These are phyloP conservation scores for Immersiporthe knoxdaviesiana DNA, from an alignment of 2,329 filamentous ascomycete species.

Conservation along the genomic window DNA sequence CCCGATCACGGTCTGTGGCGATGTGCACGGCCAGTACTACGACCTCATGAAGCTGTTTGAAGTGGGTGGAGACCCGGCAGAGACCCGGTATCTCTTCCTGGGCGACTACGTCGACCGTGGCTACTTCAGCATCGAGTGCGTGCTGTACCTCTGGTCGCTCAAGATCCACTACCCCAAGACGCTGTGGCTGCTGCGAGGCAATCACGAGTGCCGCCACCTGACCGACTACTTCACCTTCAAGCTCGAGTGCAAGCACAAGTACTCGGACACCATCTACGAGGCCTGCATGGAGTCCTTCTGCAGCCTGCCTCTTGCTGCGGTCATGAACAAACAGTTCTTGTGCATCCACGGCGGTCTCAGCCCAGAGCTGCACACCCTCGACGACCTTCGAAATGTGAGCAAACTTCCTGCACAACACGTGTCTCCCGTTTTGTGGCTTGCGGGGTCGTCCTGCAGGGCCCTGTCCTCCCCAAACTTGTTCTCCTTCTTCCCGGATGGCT, in stretches of 20 bases:
- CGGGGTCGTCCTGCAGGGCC: conserved; percentile 5
- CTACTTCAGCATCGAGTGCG: conserved; percentile 99
- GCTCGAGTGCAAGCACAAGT: conserved; percentile 99
- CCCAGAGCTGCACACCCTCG: conserved; percentile 92
- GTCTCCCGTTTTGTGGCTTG: background rate
- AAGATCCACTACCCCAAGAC: conserved; percentile 99
- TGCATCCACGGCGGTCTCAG: conserved; percentile 97
- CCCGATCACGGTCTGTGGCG: conserved; percentile 96
- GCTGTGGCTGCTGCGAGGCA: conserved; percentile 94
- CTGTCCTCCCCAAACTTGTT: background rate
- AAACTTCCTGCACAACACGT: background rate
- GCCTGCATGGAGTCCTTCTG: conserved; percentile 99
- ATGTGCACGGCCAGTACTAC: conserved; percentile 98
- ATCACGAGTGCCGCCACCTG: conserved; percentile 98
- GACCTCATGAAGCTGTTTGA: conserved; percentile 99
- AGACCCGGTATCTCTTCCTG: conserved; percentile 95
- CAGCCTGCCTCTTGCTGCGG: conserved; percentile 84
- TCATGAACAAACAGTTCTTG: conserved; percentile 99
- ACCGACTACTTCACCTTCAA: conserved; percentile 99
- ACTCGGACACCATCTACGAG: conserved; percentile 93
- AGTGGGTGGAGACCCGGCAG: conserved; percentile 92
- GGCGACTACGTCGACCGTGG: conserved; percentile 98
- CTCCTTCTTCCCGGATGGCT: conserved; percentile 24
- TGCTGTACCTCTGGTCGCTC: conserved; percentile 94
- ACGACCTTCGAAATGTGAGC: conserved; percentile 85